phyloP scores from a whole-genome alignment of 345 rosid species.

The Trapa incisa region DNA sequence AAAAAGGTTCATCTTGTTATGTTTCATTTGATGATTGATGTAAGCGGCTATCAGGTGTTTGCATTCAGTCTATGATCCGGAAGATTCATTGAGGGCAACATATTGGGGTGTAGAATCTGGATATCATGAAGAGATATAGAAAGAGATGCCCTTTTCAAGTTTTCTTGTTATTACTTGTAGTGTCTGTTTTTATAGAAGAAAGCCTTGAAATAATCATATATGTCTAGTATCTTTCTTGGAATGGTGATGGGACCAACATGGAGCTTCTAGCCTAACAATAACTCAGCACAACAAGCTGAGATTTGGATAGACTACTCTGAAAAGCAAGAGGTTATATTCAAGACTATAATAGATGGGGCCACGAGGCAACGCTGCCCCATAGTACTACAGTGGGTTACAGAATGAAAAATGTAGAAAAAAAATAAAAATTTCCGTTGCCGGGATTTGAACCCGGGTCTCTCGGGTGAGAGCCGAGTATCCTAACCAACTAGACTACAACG shows the following conservation, averaged over 20 bases:
- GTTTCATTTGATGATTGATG: neutral
- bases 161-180: too few species aligned
- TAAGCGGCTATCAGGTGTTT: slow-evolving; percentile 2
- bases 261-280: too few species aligned
- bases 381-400: too few species aligned
- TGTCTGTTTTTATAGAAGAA: too few species aligned
- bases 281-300: too few species aligned
- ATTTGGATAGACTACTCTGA: too few species aligned
- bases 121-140: neutral
- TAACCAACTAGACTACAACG: slow-evolving; percentile 73
- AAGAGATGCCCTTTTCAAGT: too few species aligned
- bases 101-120: neutral
- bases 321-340: too few species aligned
- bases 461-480: slow-evolving; percentile 70
- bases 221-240: neutral
- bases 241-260: neutral
- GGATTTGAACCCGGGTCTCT: slow-evolving; percentile 67
- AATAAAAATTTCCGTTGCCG: slow-evolving; percentile 50
- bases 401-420: neutral
- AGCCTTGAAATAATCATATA: neutral
- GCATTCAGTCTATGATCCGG: neutral
- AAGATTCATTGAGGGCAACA: neutral
- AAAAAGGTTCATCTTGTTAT: neutral
- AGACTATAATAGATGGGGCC: neutral
- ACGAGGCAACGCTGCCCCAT: neutral